Evolutionary conservation across 257 asterid species (phyloP).

Genomic region (Solanum medicagineum): DNA sequence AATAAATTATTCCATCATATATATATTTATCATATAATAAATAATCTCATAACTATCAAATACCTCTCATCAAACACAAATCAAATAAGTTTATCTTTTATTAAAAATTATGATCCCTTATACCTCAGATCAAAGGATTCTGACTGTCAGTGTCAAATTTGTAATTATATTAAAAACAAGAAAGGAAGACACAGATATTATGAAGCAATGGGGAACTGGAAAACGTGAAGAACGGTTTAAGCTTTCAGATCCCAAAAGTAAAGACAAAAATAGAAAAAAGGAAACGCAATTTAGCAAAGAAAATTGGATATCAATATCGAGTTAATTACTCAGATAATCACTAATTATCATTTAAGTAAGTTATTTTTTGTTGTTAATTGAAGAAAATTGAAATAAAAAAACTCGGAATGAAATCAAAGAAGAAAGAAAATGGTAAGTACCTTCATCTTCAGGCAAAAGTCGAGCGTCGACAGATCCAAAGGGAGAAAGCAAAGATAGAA

Average conservation of each 20-base stretch:
- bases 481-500: background rate
- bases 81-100: too few relatives aligned
- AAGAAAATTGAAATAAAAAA: background rate
- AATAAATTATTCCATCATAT: too few relatives aligned
- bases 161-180: background rate
- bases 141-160: too few relatives aligned
- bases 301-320: background rate
- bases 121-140: too few relatives aligned
- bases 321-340: background rate
- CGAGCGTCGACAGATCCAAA: background rate
- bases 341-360: too few relatives aligned
- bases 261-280: background rate
- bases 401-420: background rate
- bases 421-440: background rate
- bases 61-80: too few relatives aligned
- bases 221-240: background rate
- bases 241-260: background rate
- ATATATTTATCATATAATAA: too few relatives aligned
- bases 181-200: background rate
- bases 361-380: too few relatives aligned
- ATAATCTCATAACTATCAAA: too few relatives aligned
- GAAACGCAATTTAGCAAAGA: background rate
- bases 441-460: conserved; percentile 4
- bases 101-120: too few relatives aligned
- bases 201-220: background rate